These are phyloP conservation scores for Irpex rosettiformis DNA, from an alignment of 1,284 basidiomycete genomes.

Conservation along the genomic window DNA sequence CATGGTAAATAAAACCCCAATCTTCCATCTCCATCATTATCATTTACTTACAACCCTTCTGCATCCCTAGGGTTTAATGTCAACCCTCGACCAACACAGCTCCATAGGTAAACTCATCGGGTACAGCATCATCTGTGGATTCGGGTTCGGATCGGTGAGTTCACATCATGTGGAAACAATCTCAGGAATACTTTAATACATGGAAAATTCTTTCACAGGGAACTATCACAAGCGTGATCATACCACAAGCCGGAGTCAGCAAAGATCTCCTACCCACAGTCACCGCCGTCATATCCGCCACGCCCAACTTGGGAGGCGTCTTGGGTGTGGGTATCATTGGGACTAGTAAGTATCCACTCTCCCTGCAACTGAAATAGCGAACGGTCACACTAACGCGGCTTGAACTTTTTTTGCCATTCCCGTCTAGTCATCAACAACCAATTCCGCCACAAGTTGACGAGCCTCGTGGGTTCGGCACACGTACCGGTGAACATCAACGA, in stretches of 20 bases:
- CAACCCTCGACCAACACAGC: slow-evolving; percentile 27
- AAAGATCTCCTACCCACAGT: slow-evolving; percentile 28
- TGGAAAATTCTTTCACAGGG: slow-evolving; percentile 18
- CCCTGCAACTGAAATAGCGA: neutral
- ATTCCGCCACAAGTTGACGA: slow-evolving; percentile 12
- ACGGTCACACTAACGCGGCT: neutral
- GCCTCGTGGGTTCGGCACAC: slow-evolving; percentile 2
- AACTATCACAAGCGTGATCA: slow-evolving; percentile 27
- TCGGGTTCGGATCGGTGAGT: slow-evolving; percentile 28
- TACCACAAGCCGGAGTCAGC: slow-evolving; percentile 30
- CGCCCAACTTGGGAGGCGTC: slow-evolving; percentile 30
- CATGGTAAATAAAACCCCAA: slow-evolving; percentile 10
- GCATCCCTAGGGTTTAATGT: slow-evolving; percentile 25
- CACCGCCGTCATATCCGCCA: slow-evolving; percentile 28
- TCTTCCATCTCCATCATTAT: neutral
- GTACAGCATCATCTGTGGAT: slow-evolving; percentile 28
- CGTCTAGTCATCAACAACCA: slow-evolving; percentile 20
- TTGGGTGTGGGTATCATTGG: slow-evolving; percentile 32
- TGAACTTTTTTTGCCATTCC: too few species aligned
- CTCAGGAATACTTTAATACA: neutral
- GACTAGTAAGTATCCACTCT: slow-evolving; percentile 23
- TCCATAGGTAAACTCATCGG: slow-evolving; percentile 28
- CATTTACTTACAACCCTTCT: neutral
- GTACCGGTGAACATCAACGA: slow-evolving; percentile 16
- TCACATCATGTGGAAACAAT: too few species aligned